Conservation (phyloP, 2,329 filamentous ascomycete species). For the Pyrenochaeta sp. region DNA sequence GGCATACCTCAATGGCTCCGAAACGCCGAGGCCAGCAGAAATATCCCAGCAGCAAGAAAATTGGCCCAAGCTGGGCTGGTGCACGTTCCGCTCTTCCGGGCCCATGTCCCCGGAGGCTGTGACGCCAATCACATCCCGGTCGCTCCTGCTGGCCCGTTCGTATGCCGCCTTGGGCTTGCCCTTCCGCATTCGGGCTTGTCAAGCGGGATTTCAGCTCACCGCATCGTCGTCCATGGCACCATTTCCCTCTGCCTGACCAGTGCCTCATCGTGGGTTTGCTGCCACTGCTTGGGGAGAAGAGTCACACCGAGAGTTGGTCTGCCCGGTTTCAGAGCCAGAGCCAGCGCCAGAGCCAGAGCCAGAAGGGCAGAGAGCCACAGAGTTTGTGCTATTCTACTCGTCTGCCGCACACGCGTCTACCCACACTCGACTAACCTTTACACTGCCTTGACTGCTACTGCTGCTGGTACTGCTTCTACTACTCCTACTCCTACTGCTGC, state of each 20-base stretch:
- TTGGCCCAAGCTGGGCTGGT: not conserved
- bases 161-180: not conserved
- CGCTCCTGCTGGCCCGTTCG: not conserved
- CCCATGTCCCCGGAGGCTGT: not conserved
- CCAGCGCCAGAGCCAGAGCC: not conserved
- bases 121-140: not conserved
- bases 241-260: not conserved
- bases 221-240: not conserved
- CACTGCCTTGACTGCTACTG: not conserved
- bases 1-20: not conserved
- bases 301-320: too few species aligned
- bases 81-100: not conserved
- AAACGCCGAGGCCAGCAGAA: conserved; percentile 1
- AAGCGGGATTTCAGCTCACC: conserved; percentile 1
- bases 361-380: not conserved
- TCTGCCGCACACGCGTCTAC: too few species aligned
- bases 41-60: too few species aligned
- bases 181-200: not conserved
- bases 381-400: not conserved
- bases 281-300: too few species aligned
- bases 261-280: not conserved
- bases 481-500: conserved; percentile 2
- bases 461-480: too few species aligned
- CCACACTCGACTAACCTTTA: conserved; percentile 1
- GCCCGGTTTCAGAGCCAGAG: too few species aligned